Base-by-base conservation (phyloP, 2,329 filamentous ascomycete species). In the Decorospora gaudefroyi region DNA sequence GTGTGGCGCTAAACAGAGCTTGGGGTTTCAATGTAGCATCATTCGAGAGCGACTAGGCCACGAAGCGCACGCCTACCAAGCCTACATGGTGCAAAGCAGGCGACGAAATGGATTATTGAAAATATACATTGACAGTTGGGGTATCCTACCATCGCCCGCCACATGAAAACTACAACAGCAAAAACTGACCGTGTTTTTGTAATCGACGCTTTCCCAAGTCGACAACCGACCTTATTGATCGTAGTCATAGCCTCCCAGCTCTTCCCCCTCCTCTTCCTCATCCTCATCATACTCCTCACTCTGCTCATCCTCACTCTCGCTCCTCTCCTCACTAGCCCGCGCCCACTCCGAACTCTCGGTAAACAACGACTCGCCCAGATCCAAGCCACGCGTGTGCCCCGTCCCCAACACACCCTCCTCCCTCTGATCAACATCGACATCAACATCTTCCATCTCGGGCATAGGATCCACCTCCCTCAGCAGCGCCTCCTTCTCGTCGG, bases 281-380 rank as follows among this genome's bases (percentile, higher is more conserved):
- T 70, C 67, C 28, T 71, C 65, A 8, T 71, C 64, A 17, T 70
- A 68, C 50, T 71, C 67, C 27, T 70, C 65, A 19, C 64, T 67
- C 33, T 67, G 59, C 43, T 62, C 53, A 22, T 67, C 62, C 11
- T 53, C 46, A 15, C 49, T 43, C 36, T 40, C 46, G 19, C 49
- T 61, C 19, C 51, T 61, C 8, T 56, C 54, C 7, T 61, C 57
- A 23, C 65, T 68, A 1, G 62, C 67, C 8, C 64, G 35, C 23
- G 67, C 68, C 69, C 69, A 72, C 53, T 70, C 69, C 3, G 61
- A 56, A 30, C 60, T 65, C 53, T 72, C 69, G 0, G 46, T 52
- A 6, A 65, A 57, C 23, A 69, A 42, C 4, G 49, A 54, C 8
- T 62, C 62, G 1, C 61, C 61, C 4, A 68, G 38, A 49, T 67